These are phyloP conservation scores for Macrophomina tecta DNA, from an alignment of 2,329 filamentous ascomycete species.

Conservation along the genomic window DNA sequence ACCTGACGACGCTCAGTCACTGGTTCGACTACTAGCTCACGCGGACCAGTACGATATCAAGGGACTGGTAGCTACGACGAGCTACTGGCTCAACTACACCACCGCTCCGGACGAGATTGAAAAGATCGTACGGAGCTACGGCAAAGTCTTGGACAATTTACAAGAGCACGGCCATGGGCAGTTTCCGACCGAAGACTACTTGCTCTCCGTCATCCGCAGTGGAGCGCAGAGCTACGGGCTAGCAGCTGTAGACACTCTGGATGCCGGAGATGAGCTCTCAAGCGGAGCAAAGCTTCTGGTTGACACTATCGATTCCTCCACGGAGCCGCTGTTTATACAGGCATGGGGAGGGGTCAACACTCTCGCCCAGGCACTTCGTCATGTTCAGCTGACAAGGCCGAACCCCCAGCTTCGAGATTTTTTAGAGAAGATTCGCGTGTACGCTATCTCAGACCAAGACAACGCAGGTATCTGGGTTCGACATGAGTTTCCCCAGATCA, in stretches of 20 bases:
- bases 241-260: constrained; percentile 40
- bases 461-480: constrained; percentile 64
- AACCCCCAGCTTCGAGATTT: constrained; percentile 40
- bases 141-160: constrained; percentile 50
- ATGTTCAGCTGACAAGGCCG: constrained; percentile 43
- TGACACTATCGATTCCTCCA: constrained; percentile 46
- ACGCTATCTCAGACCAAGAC: constrained; percentile 65
- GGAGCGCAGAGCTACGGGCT: constrained; percentile 51
- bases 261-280: constrained; percentile 43
- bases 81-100: constrained; percentile 47
- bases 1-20: constrained; percentile 47
- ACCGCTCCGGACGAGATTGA: constrained; percentile 44
- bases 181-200: constrained; percentile 49
- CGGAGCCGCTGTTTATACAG: constrained; percentile 58
- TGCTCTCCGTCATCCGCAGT: constrained; percentile 45
- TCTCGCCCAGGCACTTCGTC: constrained; percentile 56
- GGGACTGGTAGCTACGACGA: constrained; percentile 48
- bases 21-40: constrained; percentile 47
- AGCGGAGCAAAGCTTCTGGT: constrained; percentile 55
- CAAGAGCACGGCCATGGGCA: constrained; percentile 54
- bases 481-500: constrained; percentile 58
- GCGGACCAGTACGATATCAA: constrained; percentile 47
- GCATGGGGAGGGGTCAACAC: constrained; percentile 62
- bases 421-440: constrained; percentile 46
- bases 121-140: constrained; percentile 44